phyloP scores from a whole-genome alignment of 2,329 filamentous ascomycete genomes.

The Fusarium phyllophilum region DNA sequence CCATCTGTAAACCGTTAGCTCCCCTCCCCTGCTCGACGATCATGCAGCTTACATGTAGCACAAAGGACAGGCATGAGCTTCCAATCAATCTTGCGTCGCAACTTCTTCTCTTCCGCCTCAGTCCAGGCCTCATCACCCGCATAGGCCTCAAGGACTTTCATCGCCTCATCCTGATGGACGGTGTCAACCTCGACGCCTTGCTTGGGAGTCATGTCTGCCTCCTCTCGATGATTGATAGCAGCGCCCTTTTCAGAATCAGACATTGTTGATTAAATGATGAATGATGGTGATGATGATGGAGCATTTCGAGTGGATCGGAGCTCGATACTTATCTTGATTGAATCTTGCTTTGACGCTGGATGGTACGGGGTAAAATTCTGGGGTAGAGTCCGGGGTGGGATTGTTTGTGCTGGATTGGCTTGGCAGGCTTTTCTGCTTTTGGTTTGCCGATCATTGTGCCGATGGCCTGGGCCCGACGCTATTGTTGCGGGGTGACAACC shows the following conservation, averaged over 20 bases:
- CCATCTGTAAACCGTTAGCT: background rate
- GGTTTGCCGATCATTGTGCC: background rate
- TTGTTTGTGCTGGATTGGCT: background rate
- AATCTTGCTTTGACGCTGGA: background rate
- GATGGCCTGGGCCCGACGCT: background rate
- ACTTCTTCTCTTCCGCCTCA: constrained; percentile 53
- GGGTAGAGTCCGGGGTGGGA: background rate
- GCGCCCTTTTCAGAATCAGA: constrained; percentile 31
- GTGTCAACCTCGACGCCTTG: constrained; percentile 21
- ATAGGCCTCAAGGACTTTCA: constrained; percentile 54
- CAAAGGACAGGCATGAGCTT: constrained; percentile 57
- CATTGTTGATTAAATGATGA: constrained; percentile 15
- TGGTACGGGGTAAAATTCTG: background rate
- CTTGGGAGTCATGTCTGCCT: background rate
- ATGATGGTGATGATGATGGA: background rate
- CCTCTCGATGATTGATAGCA: constrained; percentile 19
- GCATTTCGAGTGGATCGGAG: constrained; percentile 2
- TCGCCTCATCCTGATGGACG: constrained; percentile 44
- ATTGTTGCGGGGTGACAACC: background rate
- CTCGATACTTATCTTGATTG: constrained; percentile 29
- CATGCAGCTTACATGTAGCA: constrained; percentile 53
- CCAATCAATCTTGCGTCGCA: constrained; percentile 48
- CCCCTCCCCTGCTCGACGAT: background rate
- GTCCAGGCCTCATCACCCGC: constrained; percentile 56
- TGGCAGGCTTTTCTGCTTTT: constrained; percentile 12